phyloP scores from a whole-genome alignment of 2,329 filamentous ascomycete genomes.

The Bipolaris zeicola region DNA sequence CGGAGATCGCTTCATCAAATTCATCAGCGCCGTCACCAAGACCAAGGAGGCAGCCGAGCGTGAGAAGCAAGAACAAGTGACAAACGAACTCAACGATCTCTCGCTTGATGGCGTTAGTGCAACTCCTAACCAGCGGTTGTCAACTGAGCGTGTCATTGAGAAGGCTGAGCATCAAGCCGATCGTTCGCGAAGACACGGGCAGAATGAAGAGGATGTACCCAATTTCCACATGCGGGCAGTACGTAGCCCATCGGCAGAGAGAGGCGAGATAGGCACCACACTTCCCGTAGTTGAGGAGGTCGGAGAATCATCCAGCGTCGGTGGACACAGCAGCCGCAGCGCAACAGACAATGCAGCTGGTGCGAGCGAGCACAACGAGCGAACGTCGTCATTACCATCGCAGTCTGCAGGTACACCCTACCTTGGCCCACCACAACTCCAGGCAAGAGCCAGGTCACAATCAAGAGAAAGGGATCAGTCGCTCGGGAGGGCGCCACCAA shows the following conservation, averaged over 20 bases:
- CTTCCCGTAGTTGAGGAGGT: constrained; percentile 90
- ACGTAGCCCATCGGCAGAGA: constrained; percentile 62
- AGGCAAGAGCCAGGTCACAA: constrained; percentile 17
- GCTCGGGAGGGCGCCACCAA: constrained; percentile 49
- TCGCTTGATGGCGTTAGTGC: constrained; percentile 48
- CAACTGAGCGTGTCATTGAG: constrained; percentile 61
- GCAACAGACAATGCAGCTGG: constrained; percentile 26
- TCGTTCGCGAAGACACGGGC: constrained; percentile 59
- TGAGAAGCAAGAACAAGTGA: constrained; percentile 48
- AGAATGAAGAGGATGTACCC: constrained; percentile 62
- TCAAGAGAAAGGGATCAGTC: constrained; percentile 34
- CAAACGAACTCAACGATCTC: constrained; percentile 45
- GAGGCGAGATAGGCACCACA: constrained; percentile 61
- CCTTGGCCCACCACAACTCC: constrained; percentile 15
- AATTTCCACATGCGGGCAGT: constrained; percentile 65
- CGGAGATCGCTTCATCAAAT: constrained; percentile 90
- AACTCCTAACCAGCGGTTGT: constrained; percentile 33
- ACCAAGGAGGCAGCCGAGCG: constrained; percentile 81
- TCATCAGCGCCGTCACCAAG: constrained; percentile 89
- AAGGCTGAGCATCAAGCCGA: constrained; percentile 67
- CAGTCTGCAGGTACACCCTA: constrained; percentile 27
- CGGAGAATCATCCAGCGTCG: constrained; percentile 74
- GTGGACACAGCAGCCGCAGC: constrained; percentile 59
- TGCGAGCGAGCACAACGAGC: constrained; percentile 10
- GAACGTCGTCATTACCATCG: constrained; percentile 29